Conservation (phyloP, 306 rosid genomes). For the Lathyrus tuberosus region DNA sequence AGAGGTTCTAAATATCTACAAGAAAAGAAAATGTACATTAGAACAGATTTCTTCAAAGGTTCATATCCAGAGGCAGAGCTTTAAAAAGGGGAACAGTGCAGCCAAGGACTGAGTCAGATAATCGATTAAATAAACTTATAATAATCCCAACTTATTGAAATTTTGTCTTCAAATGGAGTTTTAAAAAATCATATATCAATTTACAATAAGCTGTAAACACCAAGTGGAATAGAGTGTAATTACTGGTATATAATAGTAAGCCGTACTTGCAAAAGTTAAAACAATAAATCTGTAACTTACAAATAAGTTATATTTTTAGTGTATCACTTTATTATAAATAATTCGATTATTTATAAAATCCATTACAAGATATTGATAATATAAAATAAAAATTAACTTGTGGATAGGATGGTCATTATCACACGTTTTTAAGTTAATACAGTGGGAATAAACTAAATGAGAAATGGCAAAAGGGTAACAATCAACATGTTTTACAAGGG, state of each 20-base stretch:
- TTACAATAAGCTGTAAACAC: background rate
- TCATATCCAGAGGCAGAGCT: slow-evolving; percentile 11
- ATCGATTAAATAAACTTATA: background rate
- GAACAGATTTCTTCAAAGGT: slow-evolving; percentile 10
- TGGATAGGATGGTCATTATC: background rate
- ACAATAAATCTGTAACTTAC: slow-evolving; percentile 16
- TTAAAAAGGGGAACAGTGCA: background rate
- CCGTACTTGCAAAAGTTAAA: background rate
- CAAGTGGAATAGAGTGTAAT: background rate
- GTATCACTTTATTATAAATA: slow-evolving; percentile 2
- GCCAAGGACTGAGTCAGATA: background rate
- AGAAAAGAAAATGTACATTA: slow-evolving; percentile 39
- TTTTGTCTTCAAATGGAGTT: slow-evolving; percentile 7
- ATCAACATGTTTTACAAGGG: slow-evolving; percentile 1
- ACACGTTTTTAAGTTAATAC: slow-evolving; percentile 12
- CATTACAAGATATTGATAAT: slow-evolving; percentile 10
- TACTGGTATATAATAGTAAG: background rate
- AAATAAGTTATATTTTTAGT: slow-evolving; percentile 13
- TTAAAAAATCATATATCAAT: slow-evolving; percentile 10
- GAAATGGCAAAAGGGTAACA: slow-evolving; percentile 23
- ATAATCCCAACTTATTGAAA: background rate
- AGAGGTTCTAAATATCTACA: slow-evolving; percentile 92
- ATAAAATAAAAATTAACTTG: background rate
- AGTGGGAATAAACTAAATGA: slow-evolving; percentile 1
- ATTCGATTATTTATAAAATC: background rate